These are phyloP conservation scores for Fraxinus pennsylvanica DNA, from an alignment of 257 asterid species.

Conservation along the genomic window DNA sequence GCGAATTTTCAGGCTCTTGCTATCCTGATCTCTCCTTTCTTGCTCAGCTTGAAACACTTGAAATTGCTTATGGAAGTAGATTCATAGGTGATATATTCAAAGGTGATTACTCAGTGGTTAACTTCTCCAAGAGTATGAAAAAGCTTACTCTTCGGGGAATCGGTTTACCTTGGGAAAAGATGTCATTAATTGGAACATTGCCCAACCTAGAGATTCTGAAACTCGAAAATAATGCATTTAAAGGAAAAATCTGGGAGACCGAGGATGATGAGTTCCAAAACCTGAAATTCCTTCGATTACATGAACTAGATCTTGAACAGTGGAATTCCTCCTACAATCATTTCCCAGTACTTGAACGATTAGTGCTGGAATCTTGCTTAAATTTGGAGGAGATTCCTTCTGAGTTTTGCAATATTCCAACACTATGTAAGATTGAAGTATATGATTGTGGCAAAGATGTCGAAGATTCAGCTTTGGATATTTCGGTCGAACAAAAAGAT, in stretches of 20 bases:
- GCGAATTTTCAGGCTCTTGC: not conserved
- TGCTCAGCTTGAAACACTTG: not conserved
- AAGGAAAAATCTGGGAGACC: not conserved
- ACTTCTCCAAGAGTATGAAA: too few species aligned
- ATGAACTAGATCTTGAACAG: not conserved
- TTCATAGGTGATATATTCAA: too few species aligned
- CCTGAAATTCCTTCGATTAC: not conserved
- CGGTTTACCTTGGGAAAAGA: not conserved
- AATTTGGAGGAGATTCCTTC: constrained; percentile 12
- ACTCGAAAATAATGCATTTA: not conserved
- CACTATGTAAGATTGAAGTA: constrained; percentile 15
- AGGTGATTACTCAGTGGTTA: not conserved
- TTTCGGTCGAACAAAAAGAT: not conserved
- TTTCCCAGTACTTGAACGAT: constrained; percentile 16
- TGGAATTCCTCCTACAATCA: constrained; percentile 14
- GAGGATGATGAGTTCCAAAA: not conserved
- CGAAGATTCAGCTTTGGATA: not conserved
- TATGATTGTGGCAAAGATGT: not conserved
- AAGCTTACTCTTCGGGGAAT: not conserved
- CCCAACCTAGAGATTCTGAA: not conserved
- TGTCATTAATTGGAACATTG: not conserved
- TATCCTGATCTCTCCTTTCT: not conserved
- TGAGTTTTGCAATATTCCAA: not conserved
- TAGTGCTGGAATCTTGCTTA: constrained; percentile 2
- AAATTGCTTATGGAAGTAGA: too few species aligned